Base-by-base conservation (phyloP, 1,139 yeast genomes). In the Nadsonia commutata region DNA sequence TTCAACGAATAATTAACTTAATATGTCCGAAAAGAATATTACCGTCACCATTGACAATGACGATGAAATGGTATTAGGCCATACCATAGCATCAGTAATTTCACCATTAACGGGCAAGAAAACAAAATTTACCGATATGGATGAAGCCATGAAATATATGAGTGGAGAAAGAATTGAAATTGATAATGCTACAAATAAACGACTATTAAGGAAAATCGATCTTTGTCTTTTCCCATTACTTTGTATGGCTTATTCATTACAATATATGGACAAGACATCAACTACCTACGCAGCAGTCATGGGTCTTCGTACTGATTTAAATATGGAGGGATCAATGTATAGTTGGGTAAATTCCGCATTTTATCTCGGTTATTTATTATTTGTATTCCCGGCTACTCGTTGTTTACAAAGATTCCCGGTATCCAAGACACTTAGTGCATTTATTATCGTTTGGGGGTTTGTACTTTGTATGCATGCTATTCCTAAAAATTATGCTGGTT, bases 251-350 rank as follows among this genome's bases (percentile, higher is more conserved):
- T 76, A 76, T 54, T 69, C 76, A n/a, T 63, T 70, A 38, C 84
- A 78, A 56, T 76, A 71, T 48, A 75, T 78, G 77, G 86, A 78
- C 56, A 79, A 79, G 53, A 60, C 69, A 13, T 63, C 82, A 6
- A 74, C 69, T 36, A 65, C 78, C 17, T 71, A 70, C 46, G 83
- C 82, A 3, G 66, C 81, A 0, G 67, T 79, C 41, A 65, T 78
- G 68, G 82, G 82, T 0, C 65, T 77, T 38, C 62, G 60, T 45
- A 49, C 58, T 2, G 62, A 67, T 45, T 51, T 67, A 40, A 23
- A 51, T 31, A 54, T 55, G 57, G 50, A 53, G 18, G 64, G 64
- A 13, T 52, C 60, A 31, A 64, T 64, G 41, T 68, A 64, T 50
- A 62, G 66, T 7, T 76, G 80, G 72, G 61, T 72, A 38, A 74